Percentiles rank a stretch among this genome's conserved stretches.
phyloP scores from a whole-genome alignment of 75 land plant genomes.

The Cupressus sempervirens region DNA sequence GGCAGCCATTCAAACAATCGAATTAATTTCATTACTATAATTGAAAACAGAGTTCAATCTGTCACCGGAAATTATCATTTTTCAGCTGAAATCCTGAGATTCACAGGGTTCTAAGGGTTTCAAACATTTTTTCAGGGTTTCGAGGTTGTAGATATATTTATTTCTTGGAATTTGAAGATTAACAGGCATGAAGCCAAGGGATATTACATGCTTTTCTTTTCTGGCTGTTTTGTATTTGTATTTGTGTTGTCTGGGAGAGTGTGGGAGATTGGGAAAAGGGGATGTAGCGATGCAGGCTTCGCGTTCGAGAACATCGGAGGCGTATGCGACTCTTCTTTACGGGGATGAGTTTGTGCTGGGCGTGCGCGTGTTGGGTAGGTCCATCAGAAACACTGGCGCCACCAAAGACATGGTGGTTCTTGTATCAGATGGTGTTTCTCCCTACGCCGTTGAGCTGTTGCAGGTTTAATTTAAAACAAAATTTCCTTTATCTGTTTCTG shows the following conservation, averaged over 20 bases:
- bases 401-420: slow-evolving; percentile 87
- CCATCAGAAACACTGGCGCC: slow-evolving; percentile 86
- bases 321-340: slow-evolving; percentile 91
- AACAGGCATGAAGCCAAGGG: not conserved
- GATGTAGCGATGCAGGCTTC: not conserved
- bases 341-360: slow-evolving; percentile 98
- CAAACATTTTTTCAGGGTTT: not conserved
- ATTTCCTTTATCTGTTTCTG: not conserved
- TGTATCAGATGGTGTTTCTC: slow-evolving; percentile 93
- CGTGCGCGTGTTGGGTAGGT: slow-evolving; percentile 90
- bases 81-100: not conserved
- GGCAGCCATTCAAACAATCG: not conserved
- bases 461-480: slow-evolving; percentile 27
- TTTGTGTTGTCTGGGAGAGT: not conserved
- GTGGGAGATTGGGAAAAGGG: not conserved
- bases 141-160: not conserved
- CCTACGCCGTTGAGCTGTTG: slow-evolving; percentile 61
- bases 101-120: not conserved
- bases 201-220: not conserved
- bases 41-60: not conserved
- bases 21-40: not conserved
- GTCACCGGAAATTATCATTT: no score
- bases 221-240: not conserved
- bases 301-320: slow-evolving; percentile 34
- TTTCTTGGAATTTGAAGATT: not conserved